Conservation (phyloP, 345 rosid genomes). For the Hirschfeldia incana region DNA sequence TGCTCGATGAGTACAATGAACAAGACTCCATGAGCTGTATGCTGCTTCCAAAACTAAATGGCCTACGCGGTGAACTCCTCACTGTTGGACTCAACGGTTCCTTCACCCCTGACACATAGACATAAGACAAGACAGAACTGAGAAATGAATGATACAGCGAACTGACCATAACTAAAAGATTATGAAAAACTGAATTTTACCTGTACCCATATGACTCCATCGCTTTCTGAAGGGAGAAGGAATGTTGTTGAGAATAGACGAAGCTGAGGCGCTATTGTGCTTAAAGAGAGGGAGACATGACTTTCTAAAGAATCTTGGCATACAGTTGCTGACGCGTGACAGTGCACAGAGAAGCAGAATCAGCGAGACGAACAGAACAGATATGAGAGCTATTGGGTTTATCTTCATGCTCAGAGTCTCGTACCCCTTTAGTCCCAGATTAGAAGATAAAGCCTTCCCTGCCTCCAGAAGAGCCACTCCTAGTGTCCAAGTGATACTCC, state of each 20-base stretch:
- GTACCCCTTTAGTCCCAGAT: slow-evolving; percentile 59
- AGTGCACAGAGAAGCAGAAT: slow-evolving; percentile 72
- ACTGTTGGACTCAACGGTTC: slow-evolving; percentile 90
- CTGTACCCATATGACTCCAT: slow-evolving; percentile 87
- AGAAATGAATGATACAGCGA: background rate
- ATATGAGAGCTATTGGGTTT: slow-evolving; percentile 61
- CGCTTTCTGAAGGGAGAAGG: slow-evolving; percentile 77
- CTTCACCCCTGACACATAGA: slow-evolving; percentile 65
- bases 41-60: slow-evolving; percentile 78
- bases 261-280: slow-evolving; percentile 57
- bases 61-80: slow-evolving; percentile 56
- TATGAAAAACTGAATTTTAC: slow-evolving; percentile 45
- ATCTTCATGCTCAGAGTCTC: slow-evolving; percentile 65
- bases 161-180: slow-evolving; percentile 13
- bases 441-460: slow-evolving; percentile 70
- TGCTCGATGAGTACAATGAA: slow-evolving; percentile 67
- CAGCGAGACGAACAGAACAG: slow-evolving; percentile 61
- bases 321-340: slow-evolving; percentile 68
- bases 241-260: slow-evolving; percentile 71
- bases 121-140: slow-evolving; percentile 19
- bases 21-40: slow-evolving; percentile 77
- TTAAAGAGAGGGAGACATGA: slow-evolving; percentile 77
- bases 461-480: slow-evolving; percentile 93
- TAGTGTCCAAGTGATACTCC: slow-evolving; percentile 96
- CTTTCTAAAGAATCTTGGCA: slow-evolving; percentile 66